Evolutionary conservation across 1,139 yeast species (phyloP).

Genomic region (Taphrina sp.): DNA sequence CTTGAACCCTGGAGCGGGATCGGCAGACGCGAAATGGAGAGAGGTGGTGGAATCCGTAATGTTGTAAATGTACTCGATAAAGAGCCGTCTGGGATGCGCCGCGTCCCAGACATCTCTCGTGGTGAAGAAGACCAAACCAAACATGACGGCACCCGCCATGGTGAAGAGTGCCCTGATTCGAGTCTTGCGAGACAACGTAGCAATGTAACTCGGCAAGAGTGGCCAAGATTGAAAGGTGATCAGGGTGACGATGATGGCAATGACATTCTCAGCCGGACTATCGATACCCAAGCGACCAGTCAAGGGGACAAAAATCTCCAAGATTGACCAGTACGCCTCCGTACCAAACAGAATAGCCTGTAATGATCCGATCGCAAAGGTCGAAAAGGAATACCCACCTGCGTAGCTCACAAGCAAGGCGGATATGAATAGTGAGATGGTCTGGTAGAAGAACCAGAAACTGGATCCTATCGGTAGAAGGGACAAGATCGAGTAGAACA

Average conservation of each 20-base stretch:
- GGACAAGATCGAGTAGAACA: constrained; percentile 10
- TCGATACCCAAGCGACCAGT: constrained; percentile 34
- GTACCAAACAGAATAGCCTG: constrained; percentile 28
- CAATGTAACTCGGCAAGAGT: constrained; percentile 28
- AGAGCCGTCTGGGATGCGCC: constrained; percentile 33
- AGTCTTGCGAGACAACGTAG: constrained; percentile 7
- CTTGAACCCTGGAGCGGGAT: constrained; percentile 31
- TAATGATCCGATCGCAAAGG: constrained; percentile 24
- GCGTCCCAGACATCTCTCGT: constrained; percentile 28
- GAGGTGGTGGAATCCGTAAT: constrained; percentile 29
- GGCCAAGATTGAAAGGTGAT: constrained; percentile 24
- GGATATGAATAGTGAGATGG: constrained; percentile 8
- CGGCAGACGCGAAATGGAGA: constrained; percentile 33
- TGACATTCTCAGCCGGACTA: constrained; percentile 32
- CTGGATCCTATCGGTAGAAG: constrained; percentile 18
- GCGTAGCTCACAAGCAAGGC: constrained; percentile 7
- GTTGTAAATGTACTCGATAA: constrained; percentile 32
- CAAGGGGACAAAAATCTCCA: constrained; percentile 34
- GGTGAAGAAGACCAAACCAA: constrained; percentile 14
- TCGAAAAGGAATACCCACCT: constrained; percentile 3
- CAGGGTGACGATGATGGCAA: constrained; percentile 24
- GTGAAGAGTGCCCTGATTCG: constrained; percentile 5
- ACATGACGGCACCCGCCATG: not conserved
- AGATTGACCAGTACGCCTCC: constrained; percentile 24
- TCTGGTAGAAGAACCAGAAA: constrained; percentile 26